Base-by-base conservation (phyloP, 2,329 filamentous ascomycete genomes). In the Ambrosiella cleistominuta region DNA sequence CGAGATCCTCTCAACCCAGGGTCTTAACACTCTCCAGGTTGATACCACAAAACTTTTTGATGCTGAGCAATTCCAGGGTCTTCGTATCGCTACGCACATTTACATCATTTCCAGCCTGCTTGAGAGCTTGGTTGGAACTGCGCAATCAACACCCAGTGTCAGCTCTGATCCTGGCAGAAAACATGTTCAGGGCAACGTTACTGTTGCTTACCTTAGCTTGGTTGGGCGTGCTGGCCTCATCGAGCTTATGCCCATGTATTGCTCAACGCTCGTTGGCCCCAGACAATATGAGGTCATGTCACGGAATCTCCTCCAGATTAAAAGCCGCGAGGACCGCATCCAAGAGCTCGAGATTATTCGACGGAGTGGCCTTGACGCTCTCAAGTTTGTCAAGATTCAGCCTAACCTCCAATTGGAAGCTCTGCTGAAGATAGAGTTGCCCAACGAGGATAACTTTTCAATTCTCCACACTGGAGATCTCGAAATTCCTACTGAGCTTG, bases 211-310 rank as follows among this genome's bases (percentile, higher is more conserved):
- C 67, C 85, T 94, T 58, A 85, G 86, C 64, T 83, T 86, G 61
- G 72, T 98, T 42, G 81, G 86, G 49, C 75, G 85, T 52, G 79
- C 80, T 13, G 80, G 82, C 39, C 80, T 93, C 57, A 81, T 85
- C 60, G 83, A 91, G 62, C 72, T 93, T 47, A 85, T 95, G 58
- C 90, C 93, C 0, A 73, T 95, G 0, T 98, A 98, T 68, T 90
- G 87, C 62, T 88, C 88, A 7, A 83, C 88, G 64, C 74, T 98
- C 11, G 75, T 80, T 8, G 71, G 75, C 6, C 73, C 80, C 11
- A 77, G 84, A 62, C 77, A 78, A 61, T 82, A 88, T 63, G 78
- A 82, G 57, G 83, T 84, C 13, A 75, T 98, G 54, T 87, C 84
- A 59, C 79, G 81, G 56, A 85, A 94, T 58, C 72, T 96, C 58